Conservation (phyloP, 805 yeast species). For the Myxozyma lipomycoides region DNA sequence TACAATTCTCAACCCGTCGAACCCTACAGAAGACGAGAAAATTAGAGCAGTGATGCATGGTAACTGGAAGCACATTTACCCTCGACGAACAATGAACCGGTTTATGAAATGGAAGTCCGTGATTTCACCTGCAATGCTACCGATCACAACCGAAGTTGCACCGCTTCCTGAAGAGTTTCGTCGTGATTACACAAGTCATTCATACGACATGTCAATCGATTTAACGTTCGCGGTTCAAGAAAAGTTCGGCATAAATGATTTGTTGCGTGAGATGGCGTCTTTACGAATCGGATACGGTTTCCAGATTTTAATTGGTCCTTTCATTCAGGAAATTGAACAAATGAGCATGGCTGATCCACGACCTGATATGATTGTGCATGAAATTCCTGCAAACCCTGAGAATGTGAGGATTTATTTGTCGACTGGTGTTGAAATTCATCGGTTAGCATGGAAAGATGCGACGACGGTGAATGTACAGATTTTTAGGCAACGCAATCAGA, state of each 20-base stretch:
- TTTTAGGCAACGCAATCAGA: constrained; percentile 39
- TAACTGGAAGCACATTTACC: constrained; percentile 89
- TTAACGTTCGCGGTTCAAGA: constrained; percentile 46
- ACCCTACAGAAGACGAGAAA: constrained; percentile 52
- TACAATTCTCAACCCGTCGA: constrained; percentile 71
- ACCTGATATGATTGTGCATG: constrained; percentile 50
- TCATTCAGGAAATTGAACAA: constrained; percentile 59
- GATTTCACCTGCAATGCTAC: constrained; percentile 89
- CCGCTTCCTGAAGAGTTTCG: constrained; percentile 69
- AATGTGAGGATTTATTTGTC: constrained; percentile 71
- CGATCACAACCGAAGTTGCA: constrained; percentile 72
- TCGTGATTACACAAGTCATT: constrained; percentile 69
- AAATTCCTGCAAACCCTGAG: constrained; percentile 47
- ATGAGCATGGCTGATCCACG: constrained; percentile 45
- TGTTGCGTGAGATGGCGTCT: constrained; percentile 83
- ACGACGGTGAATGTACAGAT: constrained; percentile 73
- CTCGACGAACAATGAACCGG: constrained; percentile 51
- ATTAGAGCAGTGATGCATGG: constrained; percentile 62
- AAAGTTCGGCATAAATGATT: constrained; percentile 51
- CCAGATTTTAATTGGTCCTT: constrained; percentile 77
- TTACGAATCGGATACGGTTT: constrained; percentile 80
- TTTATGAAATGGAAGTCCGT: constrained; percentile 88
- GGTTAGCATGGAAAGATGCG: constrained; percentile 68
- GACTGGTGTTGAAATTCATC: constrained; percentile 78
- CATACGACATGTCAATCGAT: constrained; percentile 72